Percentiles rank a stretch among this genome's conserved stretches.
Evolutionary conservation across 768 basidiomycete genomes (phyloP).

Genomic region (Auricularia sp.): DNA sequence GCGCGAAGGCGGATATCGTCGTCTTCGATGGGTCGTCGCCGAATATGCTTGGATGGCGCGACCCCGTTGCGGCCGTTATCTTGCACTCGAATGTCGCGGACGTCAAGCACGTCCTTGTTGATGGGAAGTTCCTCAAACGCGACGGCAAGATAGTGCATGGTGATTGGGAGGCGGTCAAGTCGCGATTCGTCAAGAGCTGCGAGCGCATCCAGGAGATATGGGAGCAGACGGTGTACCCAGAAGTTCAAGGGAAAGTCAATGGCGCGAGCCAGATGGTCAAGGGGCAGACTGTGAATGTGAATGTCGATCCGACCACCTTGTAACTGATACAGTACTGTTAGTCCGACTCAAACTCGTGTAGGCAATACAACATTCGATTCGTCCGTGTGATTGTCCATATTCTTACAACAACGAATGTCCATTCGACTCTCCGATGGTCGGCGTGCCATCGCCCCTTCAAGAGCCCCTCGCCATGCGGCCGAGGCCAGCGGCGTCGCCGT

Average conservation of each 20-base stretch:
- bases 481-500: slow-evolving; percentile 39
- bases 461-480: not conserved
- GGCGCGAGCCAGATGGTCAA: not conserved
- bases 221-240: not conserved
- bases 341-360: too few species aligned
- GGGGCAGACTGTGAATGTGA: not conserved
- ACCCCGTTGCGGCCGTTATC: not conserved
- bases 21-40: not conserved
- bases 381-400: too few species aligned
- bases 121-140: not conserved
- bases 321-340: too few species aligned
- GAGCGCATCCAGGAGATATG: not conserved
- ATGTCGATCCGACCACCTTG: not conserved
- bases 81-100: not conserved
- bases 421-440: too few species aligned
- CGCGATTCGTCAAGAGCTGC: not conserved
- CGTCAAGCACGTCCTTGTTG: not conserved
- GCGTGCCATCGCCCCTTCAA: not conserved
- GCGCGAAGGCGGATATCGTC: not conserved
- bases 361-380: too few species aligned
- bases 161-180: not conserved
- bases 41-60: not conserved
- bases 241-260: not conserved
- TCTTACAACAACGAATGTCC: too few species aligned
- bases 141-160: not conserved